These are phyloP conservation scores for Anisodus tanguticus DNA, from an alignment of 257 asterid genomes.

Conservation along the genomic window DNA sequence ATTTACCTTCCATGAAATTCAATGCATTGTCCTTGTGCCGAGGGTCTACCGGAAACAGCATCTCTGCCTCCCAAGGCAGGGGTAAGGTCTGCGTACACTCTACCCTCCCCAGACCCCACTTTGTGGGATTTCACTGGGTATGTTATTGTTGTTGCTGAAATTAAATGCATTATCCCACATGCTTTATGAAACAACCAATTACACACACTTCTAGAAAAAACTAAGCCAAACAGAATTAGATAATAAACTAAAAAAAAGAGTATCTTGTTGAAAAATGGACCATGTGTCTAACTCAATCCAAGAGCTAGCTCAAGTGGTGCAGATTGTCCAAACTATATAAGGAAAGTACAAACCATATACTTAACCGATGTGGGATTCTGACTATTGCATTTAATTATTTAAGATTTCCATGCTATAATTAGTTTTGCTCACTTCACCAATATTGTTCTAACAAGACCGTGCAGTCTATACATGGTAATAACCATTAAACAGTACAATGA, in stretches of 20 bases:
- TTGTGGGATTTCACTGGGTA: too few relatives aligned
- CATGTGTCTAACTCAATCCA: neutral
- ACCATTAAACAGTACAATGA: neutral
- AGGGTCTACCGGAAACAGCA: too few relatives aligned
- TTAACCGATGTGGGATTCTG: neutral
- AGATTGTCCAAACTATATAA: neutral
- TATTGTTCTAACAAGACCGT: neutral
- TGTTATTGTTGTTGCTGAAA: neutral
- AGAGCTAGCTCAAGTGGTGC: neutral
- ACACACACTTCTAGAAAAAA: neutral
- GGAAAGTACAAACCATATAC: neutral
- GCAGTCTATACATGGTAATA: neutral
- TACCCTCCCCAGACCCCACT: too few relatives aligned
- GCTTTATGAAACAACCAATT: neutral
- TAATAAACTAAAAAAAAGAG: conserved; percentile 1
- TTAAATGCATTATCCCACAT: neutral
- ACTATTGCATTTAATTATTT: neutral
- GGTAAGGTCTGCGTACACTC: too few relatives aligned
- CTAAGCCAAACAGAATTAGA: neutral
- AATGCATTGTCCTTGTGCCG: too few relatives aligned
- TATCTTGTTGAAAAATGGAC: conserved; percentile 10
- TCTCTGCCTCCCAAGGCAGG: too few relatives aligned
- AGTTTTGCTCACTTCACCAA: neutral
- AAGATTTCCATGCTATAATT: neutral
- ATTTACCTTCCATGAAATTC: conserved; percentile 1